A percentile compares a stretch with the other conserved stretches of the same genome.
phyloP scores from a whole-genome alignment of 768 basidiomycete genomes.

The Hysterangium stoloniferum region DNA sequence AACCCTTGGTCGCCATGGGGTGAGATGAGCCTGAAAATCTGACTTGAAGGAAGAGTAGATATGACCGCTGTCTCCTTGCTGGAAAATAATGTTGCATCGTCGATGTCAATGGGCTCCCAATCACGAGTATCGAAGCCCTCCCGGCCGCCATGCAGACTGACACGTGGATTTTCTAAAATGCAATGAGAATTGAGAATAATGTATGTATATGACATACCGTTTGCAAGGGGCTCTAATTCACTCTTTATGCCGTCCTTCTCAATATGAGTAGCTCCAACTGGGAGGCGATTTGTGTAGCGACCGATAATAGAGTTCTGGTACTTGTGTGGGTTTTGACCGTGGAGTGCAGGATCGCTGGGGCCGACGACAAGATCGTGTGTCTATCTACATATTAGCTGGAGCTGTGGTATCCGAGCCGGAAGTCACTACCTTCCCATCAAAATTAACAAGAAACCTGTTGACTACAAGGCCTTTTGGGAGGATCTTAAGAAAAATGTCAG shows the following conservation, averaged over 20 bases:
- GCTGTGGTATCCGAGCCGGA: not conserved
- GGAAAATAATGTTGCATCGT: constrained; percentile 43
- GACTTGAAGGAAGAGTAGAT: constrained; percentile 27
- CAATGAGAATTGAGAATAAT: not conserved
- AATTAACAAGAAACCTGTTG: constrained; percentile 58
- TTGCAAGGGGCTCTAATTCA: constrained; percentile 36
- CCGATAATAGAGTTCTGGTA: constrained; percentile 71
- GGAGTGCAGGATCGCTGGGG: constrained; percentile 54
- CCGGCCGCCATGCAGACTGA: constrained; percentile 69
- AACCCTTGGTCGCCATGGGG: constrained; percentile 66
- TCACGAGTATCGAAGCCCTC: constrained; percentile 51
- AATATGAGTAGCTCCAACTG: constrained; percentile 45
- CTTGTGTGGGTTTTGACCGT: constrained; percentile 40
- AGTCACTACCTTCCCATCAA: constrained; percentile 47
- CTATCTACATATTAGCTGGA: constrained; percentile 26
- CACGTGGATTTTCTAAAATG: constrained; percentile 24
- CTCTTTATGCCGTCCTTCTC: constrained; percentile 46
- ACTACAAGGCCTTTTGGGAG: constrained; percentile 62
- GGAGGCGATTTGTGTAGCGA: constrained; percentile 65
- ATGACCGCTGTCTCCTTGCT: constrained; percentile 43
- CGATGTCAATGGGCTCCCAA: constrained; percentile 39
- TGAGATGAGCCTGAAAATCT: constrained; percentile 51
- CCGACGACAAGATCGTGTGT: constrained; percentile 74
- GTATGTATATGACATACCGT: constrained; percentile 20
- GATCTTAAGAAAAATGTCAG: constrained; percentile 32